Evolutionary conservation across 441 rosid species (phyloP).

Genomic region (Raphanus hybrid): DNA sequence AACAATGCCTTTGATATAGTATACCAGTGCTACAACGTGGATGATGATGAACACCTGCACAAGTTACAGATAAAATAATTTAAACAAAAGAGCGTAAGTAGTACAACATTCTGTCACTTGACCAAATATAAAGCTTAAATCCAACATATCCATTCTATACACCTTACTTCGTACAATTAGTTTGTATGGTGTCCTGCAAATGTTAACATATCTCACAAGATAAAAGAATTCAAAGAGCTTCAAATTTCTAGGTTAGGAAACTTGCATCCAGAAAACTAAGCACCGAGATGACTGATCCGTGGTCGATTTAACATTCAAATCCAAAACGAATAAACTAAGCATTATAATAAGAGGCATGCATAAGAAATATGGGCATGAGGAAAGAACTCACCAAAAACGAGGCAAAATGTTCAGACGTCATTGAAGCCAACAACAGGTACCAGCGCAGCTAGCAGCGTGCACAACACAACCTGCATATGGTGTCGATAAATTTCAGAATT

Average conservation of each 20-base stretch:
- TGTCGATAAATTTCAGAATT: slow-evolving; percentile 22
- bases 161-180: too few species aligned
- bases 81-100: too few species aligned
- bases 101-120: too few species aligned
- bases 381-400: slow-evolving; percentile 87
- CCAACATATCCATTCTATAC: too few species aligned
- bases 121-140: too few species aligned
- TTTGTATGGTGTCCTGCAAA: too few species aligned
- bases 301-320: background rate
- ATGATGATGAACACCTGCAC: slow-evolving; percentile 91
- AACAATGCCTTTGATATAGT: slow-evolving; percentile 89
- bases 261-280: background rate
- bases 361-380: background rate
- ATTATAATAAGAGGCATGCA: background rate
- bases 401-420: slow-evolving; percentile 99
- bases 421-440: slow-evolving; percentile 99
- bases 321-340: slow-evolving; percentile 14
- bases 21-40: slow-evolving; percentile 94
- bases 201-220: too few species aligned
- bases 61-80: slow-evolving; percentile 29
- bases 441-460: slow-evolving; percentile 92
- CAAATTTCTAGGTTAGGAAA: too few species aligned
- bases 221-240: too few species aligned
- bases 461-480: slow-evolving; percentile 85
- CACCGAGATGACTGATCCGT: background rate